Evolutionary conservation across 805 yeast genomes (phyloP), one percentile per base, ranked within the genome.

Genomic region (Ogataea saltuana): DNA sequence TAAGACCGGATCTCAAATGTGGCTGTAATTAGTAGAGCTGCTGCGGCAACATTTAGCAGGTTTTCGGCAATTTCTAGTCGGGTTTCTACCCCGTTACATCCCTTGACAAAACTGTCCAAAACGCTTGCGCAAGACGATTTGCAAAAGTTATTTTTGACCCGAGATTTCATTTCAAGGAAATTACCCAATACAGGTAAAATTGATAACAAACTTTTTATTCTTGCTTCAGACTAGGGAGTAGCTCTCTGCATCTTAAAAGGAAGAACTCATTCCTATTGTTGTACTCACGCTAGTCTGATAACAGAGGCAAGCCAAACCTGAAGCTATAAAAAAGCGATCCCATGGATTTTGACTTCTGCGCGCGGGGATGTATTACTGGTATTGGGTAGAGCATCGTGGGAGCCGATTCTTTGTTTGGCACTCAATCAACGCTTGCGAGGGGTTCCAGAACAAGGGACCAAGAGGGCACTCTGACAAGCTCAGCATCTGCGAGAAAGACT

Each of bases 141-240:
- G 38, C 29, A 16, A 17, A 22, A 22, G 25, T 32, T 32, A 20
- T 20, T 32, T 20, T 33, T 21, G 13, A n/a, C 6, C 20, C 11
- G 6, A n/a, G n/a, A n/a, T n/a, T n/a, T n/a, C 25, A 10, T 10
- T 21, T 9, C 18, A 34, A 21, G 16, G 25, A 26, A 20, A 36
- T 36, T 36, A 9, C 39, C 39, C 39, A 19, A 27, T 36, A 19
- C 33, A 28, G 39, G 39, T 25, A 36, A 36, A 26, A 18, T 21
- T 20, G 30, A 34, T 23, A 34, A 23, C 38, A 16, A 22, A 25
- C 20, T 22, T 13, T 13, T 9, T 4, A 4, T 21, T 32, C 16
- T 33, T 22, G 37, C 13, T 4, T 22, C 28, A 33, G 4, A 9
- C 20, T 10, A 22, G 10, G 25, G 10, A 22, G 7, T 22, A 10